phyloP scores from a whole-genome alignment of 1,284 basidiomycete species.

The Cutaneotrichosporon cutaneum region DNA sequence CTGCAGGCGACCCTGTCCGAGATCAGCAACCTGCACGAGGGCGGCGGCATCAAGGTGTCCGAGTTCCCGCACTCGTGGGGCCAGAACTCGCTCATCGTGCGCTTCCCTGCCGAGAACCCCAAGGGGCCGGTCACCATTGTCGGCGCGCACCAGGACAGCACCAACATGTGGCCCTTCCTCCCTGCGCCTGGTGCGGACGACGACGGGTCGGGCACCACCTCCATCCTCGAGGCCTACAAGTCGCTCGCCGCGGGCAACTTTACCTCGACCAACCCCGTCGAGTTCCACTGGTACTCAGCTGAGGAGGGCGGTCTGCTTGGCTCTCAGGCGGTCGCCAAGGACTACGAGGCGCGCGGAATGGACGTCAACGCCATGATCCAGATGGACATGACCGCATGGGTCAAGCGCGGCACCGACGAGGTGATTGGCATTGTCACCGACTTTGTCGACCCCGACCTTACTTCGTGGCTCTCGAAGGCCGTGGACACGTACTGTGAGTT shows the following conservation, averaged over 20 bases:
- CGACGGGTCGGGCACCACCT: conserved; percentile 89
- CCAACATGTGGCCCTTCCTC: conserved; percentile 82
- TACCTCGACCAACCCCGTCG: conserved; percentile 68
- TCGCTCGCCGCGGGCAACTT: conserved; percentile 76
- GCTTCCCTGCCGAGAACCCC: conserved; percentile 51
- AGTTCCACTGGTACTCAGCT: conserved; percentile 96
- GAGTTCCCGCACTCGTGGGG: conserved; percentile 90
- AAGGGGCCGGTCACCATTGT: conserved; percentile 59
- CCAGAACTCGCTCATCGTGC: conserved; percentile 81
- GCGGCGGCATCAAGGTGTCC: conserved; percentile 60
- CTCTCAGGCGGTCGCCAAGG: conserved; percentile 81
- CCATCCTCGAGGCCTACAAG: conserved; percentile 85
- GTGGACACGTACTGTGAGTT: conserved; percentile 66
- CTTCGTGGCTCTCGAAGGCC: conserved; percentile 68
- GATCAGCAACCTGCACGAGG: conserved; percentile 65
- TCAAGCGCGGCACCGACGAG: conserved; percentile 82
- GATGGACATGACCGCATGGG: conserved; percentile 91
- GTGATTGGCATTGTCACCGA: conserved; percentile 89
- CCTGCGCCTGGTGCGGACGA: conserved; percentile 75
- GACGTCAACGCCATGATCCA: conserved; percentile 82
- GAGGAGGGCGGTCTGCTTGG: conserved; percentile 95
- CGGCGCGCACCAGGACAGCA: conserved; percentile 89
- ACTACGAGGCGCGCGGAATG: conserved; percentile 65
- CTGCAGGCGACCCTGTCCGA: conserved; percentile 68
- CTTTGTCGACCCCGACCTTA: conserved; percentile 69